Evolutionary conservation across 495 filamentous ascomycete species (phyloP).

Genomic region (Aspergillus sclerotiicarbonarius): DNA sequence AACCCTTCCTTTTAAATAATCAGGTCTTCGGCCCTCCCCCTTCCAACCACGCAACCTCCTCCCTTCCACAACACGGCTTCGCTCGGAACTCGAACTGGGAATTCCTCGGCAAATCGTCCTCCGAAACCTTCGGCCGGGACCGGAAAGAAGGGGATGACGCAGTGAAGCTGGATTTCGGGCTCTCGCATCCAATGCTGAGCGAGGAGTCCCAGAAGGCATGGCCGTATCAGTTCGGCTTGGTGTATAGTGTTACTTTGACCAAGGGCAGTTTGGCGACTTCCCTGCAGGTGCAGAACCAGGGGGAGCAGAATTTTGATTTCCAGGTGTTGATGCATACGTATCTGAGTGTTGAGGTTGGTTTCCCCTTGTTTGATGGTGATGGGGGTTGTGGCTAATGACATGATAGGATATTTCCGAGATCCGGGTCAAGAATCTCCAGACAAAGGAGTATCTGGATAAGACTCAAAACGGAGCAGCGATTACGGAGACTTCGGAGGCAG

Average conservation of each 20-base stretch:
- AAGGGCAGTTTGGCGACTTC: constrained; percentile 73
- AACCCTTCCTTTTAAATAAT: neutral
- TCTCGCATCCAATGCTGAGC: constrained; percentile 67
- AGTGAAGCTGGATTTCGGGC: constrained; percentile 93
- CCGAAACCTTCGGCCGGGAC: constrained; percentile 66
- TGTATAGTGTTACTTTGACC: constrained; percentile 86
- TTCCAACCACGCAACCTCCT: constrained; percentile 63
- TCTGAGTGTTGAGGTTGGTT: constrained; percentile 67
- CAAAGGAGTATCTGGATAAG: constrained; percentile 78
- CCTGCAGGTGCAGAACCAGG: constrained; percentile 81
- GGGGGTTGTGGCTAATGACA: neutral
- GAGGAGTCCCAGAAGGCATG: constrained; percentile 63
- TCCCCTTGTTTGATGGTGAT: neutral
- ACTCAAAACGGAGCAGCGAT: constrained; percentile 57
- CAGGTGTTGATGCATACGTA: constrained; percentile 93
- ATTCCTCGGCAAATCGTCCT: constrained; percentile 63
- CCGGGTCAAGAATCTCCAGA: constrained; percentile 68
- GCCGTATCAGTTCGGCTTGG: constrained; percentile 82
- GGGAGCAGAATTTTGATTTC: constrained; percentile 77
- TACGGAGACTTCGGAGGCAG: constrained; percentile 50
- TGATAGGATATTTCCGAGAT: constrained; percentile 70
- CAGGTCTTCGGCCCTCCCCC: constrained; percentile 89
- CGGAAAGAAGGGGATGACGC: constrained; percentile 54
- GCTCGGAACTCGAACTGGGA: constrained; percentile 77
- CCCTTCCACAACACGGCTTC: constrained; percentile 93